phyloP scores from a whole-genome alignment of 2,329 filamentous ascomycete genomes.

The Ophiosphaerella herpotricha region DNA sequence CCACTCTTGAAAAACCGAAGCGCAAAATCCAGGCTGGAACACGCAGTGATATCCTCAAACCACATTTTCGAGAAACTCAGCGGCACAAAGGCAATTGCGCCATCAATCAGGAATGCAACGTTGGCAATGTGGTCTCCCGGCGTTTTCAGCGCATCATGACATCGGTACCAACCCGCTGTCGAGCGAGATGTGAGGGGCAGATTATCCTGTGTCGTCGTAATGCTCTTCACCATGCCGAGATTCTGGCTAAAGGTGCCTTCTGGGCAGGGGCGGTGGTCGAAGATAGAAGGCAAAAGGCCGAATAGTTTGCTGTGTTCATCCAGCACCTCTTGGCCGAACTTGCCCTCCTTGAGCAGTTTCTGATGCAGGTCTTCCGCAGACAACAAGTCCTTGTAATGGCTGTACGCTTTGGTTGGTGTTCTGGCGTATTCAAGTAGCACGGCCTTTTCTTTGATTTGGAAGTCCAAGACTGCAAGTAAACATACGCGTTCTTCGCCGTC shows the following conservation, averaged over 20 bases:
- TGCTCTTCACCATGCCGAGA: conserved; percentile 48
- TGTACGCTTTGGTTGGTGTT: conserved; percentile 41
- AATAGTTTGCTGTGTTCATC: conserved; percentile 36
- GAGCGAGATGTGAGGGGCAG: conserved; percentile 38
- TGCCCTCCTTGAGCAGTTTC: conserved; percentile 12
- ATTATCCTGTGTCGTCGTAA: conserved; percentile 43
- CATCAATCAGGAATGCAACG: conserved; percentile 54
- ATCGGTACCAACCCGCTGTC: conserved; percentile 52
- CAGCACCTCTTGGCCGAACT: conserved; percentile 17
- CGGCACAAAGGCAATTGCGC: conserved; percentile 51
- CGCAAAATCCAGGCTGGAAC: conserved; percentile 57
- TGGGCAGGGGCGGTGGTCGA: conserved; percentile 45
- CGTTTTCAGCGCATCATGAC: conserved; percentile 15
- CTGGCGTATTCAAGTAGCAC: conserved; percentile 47
- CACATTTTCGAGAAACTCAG: conserved; percentile 50
- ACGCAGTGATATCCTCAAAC: conserved; percentile 52
- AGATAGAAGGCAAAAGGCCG: conserved; percentile 32
- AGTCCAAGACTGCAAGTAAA: conserved; percentile 54
- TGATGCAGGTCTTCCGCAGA: not conserved
- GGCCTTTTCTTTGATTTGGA: conserved; percentile 50
- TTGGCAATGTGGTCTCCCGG: conserved; percentile 44
- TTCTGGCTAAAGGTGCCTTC: conserved; percentile 54
- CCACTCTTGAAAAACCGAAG: conserved; percentile 49
- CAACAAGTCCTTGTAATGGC: conserved; percentile 19
- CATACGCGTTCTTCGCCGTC: conserved; percentile 47